phyloP scores from a whole-genome alignment of 192 early-diverging fungal genomes.

The Phlyctochytrium arcticum region DNA sequence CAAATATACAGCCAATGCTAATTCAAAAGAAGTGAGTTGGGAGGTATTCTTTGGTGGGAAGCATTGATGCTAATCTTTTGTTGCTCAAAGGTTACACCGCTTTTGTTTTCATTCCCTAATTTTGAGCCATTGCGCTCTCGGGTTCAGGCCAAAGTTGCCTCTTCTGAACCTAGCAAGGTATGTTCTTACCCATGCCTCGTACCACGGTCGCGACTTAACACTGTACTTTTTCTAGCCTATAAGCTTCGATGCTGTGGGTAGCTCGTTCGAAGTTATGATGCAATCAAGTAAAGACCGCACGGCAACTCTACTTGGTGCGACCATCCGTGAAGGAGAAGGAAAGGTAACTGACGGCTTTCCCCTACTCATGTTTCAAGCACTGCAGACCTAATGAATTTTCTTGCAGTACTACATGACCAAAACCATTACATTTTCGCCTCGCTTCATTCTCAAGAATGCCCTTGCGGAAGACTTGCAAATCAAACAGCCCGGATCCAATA shows the following conservation, averaged over 20 bases:
- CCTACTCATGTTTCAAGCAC: too few species aligned
- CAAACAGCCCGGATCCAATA: slow-evolving; percentile 54
- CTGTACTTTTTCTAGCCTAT: slow-evolving; percentile 62
- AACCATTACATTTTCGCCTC: slow-evolving; percentile 83
- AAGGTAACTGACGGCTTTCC: too few species aligned
- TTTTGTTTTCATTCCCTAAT: slow-evolving; percentile 92
- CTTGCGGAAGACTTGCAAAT: slow-evolving; percentile 67
- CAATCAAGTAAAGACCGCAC: slow-evolving; percentile 44
- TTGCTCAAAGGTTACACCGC: slow-evolving; percentile 41
- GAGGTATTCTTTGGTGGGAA: not conserved
- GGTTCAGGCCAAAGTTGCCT: slow-evolving; percentile 65
- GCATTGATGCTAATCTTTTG: not conserved
- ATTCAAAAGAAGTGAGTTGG: not conserved
- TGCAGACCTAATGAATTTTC: too few species aligned
- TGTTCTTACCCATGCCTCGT: slow-evolving; percentile 4
- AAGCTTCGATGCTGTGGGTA: slow-evolving; percentile 95
- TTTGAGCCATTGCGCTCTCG: slow-evolving; percentile 77
- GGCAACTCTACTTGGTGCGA: slow-evolving; percentile 77
- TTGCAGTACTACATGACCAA: slow-evolving; percentile 62
- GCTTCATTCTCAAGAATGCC: slow-evolving; percentile 87
- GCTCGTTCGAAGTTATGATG: slow-evolving; percentile 71
- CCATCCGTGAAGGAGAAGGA: slow-evolving; percentile 82
- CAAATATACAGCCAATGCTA: not conserved
- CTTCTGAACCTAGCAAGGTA: slow-evolving; percentile 79
- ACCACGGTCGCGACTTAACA: too few species aligned